A percentile compares a stretch with the other conserved stretches of the same genome.
phyloP scores from a whole-genome alignment of 768 basidiomycete species.

The Sarcodon aspratus region DNA sequence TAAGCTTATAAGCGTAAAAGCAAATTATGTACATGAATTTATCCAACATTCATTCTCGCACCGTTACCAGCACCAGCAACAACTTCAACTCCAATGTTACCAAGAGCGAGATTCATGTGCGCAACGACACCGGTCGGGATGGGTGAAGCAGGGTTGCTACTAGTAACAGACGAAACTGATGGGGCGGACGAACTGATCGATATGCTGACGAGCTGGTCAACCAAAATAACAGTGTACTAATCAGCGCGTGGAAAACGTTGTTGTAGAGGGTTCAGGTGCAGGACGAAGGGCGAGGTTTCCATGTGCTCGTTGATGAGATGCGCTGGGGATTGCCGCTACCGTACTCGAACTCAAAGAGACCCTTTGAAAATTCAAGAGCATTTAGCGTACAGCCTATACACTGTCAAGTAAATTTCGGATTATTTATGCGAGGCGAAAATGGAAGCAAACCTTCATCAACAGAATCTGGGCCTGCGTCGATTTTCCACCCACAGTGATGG shows the following conservation, averaged over 20 bases:
- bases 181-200: conserved; percentile 2
- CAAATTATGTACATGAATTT: no score
- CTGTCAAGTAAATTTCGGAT: conserved; percentile 24
- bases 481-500: conserved; percentile 51
- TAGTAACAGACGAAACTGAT: conserved; percentile 1
- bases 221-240: conserved; percentile 1
- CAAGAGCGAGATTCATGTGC: conserved; percentile 12
- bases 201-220: background rate
- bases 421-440: background rate
- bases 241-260: background rate
- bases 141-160: conserved; percentile 4
- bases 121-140: conserved; percentile 9
- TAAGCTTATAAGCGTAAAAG: no score
- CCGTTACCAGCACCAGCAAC: background rate
- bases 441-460: conserved; percentile 48
- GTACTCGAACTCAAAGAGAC: conserved; percentile 47
- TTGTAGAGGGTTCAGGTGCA: conserved; percentile 3
- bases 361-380: conserved; percentile 48
- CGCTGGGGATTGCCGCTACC: conserved; percentile 28
- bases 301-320: conserved; percentile 34
- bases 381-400: conserved; percentile 52
- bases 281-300: conserved; percentile 36
- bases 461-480: conserved; percentile 43
- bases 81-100: conserved; percentile 6
- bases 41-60: no score